Conservation (phyloP, 1,284 basidiomycete genomes). For the Puccinia coronata region DNA sequence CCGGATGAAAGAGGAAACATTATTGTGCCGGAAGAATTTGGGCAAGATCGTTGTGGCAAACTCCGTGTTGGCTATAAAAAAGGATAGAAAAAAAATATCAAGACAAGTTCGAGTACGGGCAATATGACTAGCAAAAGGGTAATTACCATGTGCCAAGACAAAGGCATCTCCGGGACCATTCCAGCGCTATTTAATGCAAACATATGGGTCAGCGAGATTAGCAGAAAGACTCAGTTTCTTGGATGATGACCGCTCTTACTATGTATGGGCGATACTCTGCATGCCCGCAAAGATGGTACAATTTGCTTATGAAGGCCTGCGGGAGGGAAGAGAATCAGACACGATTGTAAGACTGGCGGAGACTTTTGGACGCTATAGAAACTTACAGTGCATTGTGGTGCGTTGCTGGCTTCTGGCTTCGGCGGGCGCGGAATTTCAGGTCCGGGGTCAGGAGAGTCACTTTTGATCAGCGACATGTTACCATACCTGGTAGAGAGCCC, state of each 20-base stretch:
- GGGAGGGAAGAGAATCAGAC: neutral
- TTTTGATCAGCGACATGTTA: slow-evolving; percentile 5
- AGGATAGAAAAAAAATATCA: neutral
- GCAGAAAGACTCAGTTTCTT: too few species aligned
- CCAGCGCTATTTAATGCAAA: slow-evolving; percentile 15
- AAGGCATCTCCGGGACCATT: slow-evolving; percentile 46
- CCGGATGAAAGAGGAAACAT: slow-evolving; percentile 89
- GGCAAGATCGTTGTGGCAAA: slow-evolving; percentile 88
- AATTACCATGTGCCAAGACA: slow-evolving; percentile 47
- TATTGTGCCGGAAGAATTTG: slow-evolving; percentile 93
- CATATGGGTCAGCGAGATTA: neutral
- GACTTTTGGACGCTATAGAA: neutral
- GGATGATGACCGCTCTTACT: neutral
- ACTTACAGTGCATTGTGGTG: slow-evolving; percentile 34
- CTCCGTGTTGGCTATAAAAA: slow-evolving; percentile 32
- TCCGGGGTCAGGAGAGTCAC: slow-evolving; percentile 19
- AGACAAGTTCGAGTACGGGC: too few species aligned
- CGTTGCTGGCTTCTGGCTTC: neutral
- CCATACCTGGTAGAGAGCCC: slow-evolving; percentile 11
- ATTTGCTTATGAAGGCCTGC: slow-evolving; percentile 48
- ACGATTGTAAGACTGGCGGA: neutral
- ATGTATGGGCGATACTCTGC: slow-evolving; percentile 46
- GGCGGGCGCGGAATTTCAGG: slow-evolving; percentile 4
- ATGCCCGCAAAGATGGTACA: slow-evolving; percentile 47
- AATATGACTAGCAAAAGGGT: too few species aligned